Evolutionary conservation across 1,284 basidiomycete species (phyloP).

Genomic region (Kalmanozyma brasiliensis): DNA sequence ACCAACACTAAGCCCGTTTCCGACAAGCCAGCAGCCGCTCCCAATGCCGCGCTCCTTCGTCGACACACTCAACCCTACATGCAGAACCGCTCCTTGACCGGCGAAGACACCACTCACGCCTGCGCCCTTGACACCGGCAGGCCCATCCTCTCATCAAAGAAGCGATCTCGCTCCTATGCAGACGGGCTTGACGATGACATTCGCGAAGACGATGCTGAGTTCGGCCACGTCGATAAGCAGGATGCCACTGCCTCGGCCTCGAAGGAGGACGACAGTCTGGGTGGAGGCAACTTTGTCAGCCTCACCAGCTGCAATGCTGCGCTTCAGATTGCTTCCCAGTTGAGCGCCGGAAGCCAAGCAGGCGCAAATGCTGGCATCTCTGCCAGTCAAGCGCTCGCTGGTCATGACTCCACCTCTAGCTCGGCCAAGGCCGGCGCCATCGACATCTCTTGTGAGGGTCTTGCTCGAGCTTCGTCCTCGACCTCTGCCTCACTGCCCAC

Average conservation of each 20-base stretch:
- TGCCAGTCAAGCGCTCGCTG: constrained; percentile 4
- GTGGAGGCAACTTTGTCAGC: constrained; percentile 42
- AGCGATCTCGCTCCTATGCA: constrained; percentile 32
- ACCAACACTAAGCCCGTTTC: constrained; percentile 4
- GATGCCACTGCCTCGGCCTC: constrained; percentile 2
- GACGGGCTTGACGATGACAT: constrained; percentile 16
- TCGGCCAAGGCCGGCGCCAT: constrained; percentile 12
- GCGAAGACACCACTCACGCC: constrained; percentile 21
- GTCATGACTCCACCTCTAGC: constrained; percentile 10
- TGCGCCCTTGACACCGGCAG: constrained; percentile 11
- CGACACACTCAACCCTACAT: constrained; percentile 29
- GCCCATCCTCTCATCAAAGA: constrained; percentile 27
- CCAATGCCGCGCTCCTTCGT: constrained; percentile 8
- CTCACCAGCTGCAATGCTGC: constrained; percentile 50
- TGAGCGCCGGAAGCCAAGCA: constrained; percentile 23
- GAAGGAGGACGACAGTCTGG: constrained; percentile 27
- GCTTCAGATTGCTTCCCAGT: constrained; percentile 41
- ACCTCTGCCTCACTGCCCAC: constrained; percentile 10
- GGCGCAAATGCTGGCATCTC: constrained; percentile 14
- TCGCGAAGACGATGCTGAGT: constrained; percentile 4
- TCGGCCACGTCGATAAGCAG: constrained; percentile 4
- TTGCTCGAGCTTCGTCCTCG: constrained; percentile 30
- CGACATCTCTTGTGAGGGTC: constrained; percentile 38
- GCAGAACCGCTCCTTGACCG: constrained; percentile 48
- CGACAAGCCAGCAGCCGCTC: constrained; percentile 16